Evolutionary conservation across 2,329 filamentous ascomycete genomes (phyloP), one percentile per base, ranked within the genome.

Genomic region (Neoarthrinium moseri): DNA sequence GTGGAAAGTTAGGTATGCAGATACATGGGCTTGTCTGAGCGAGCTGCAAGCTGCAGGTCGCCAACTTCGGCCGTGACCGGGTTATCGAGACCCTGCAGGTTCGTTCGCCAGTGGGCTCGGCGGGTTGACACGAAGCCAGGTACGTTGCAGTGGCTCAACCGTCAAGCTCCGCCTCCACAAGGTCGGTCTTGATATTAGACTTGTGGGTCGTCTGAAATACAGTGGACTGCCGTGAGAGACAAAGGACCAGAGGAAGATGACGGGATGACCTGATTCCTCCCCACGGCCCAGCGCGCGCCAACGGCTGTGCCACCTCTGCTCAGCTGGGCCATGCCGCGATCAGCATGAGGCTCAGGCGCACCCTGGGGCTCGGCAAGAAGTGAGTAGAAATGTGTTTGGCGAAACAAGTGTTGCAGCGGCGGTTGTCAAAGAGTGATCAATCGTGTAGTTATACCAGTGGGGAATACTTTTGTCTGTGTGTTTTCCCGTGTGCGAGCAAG

Each of bases 111-210:
- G 13, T 18, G 17, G 33, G 12, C 33, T 10, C 13, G 12, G 15
- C 20, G 36, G 20, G 20, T 30, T 29, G 4, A 41, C 38, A 29
- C 38, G 17, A 33, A 10, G n/a, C 13, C 21, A 43, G 22, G 22
- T 33, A 20, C 17, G 17, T 26, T 15, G n/a, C 30, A 35, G 30
- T 47, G 39, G 45, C 45, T 47, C 39, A 36, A 33, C 20, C 30
- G 39, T 40, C 18, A 15, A 37, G 46, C 46, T 48, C 41, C 43
- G 46, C 46, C 46, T 48, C 46, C 46, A 48, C 46, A 44, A 46
- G 26, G 26, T 21, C 18, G 20, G 33, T 24, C 41, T 34, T 35
- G 32, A 40, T 22, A 41, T 29, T 45, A 45, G 43, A 38, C 35
- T 26, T 40, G 41, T 44, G 46, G 46, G 37, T n/a, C 46, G 41